Evolutionary conservation across 2,329 filamentous ascomycete genomes (phyloP), one percentile per base, ranked within the genome.

Genomic region (Paecilomyces formosus): DNA sequence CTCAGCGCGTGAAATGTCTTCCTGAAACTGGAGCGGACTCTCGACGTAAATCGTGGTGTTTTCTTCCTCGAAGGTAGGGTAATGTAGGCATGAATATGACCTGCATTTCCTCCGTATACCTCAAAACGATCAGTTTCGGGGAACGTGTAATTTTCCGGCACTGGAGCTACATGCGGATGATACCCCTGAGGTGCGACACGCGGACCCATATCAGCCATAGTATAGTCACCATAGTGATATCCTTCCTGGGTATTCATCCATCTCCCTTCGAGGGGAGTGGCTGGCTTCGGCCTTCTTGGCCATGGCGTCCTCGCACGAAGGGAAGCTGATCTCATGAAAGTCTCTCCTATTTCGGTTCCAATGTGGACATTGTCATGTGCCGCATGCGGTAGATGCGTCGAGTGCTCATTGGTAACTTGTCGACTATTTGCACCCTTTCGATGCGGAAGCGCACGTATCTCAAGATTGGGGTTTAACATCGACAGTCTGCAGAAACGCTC

Each of bases 401-500:
- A 45, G 39, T 45, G 15, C 7, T 45, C 15, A 9, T 45, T 45
- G 39, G 39, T 45, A 45, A 6, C 9, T 8, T 45, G 8, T 18
- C 15, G 6, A 21, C 39, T 15, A 45, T n/a, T 21, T 18, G 15
- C 15, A 6, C 9, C 7, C 39, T 18, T 45, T n/a, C 39, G 39
- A 18, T 9, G 2, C n/a, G 39, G 15, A 18, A 21, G 15, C 6
- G 39, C 28, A 15, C 26, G 52, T 51, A 62, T 31, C 28, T 64
- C 39, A 51, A 66, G 52, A 31, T 58, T 28, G 13, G 58, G 61
- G 30, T 61, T 60, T 31, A 58, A 56, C 33, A 55, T 53, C 8
- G 58, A 57, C 15, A 68, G 28, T 18, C 67, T 60, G 12, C 53
- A 55, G 11, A 60, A 56, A 15, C 64, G 62, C 58, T 71, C 68